phyloP scores from a whole-genome alignment of 441 rosid species.

The Gossypium gossypioides region DNA sequence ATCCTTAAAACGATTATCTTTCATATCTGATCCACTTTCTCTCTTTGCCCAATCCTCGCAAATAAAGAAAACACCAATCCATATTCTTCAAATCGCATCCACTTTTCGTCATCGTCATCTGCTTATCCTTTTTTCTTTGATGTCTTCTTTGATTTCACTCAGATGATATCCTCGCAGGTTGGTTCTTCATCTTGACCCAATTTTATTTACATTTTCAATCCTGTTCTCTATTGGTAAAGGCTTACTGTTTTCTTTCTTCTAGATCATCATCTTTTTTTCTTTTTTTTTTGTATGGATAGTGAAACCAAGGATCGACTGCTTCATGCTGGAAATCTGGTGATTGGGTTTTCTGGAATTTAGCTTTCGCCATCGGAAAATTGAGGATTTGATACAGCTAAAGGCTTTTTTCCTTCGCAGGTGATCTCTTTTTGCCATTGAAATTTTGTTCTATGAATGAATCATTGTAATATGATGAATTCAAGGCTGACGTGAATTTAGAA shows the following conservation, averaged over 20 bases:
- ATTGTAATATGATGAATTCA: neutral
- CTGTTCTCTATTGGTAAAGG: neutral
- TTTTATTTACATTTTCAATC: neutral
- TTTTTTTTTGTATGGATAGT: neutral
- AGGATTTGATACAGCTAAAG: neutral
- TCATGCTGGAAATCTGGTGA: neutral
- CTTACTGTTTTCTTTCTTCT: neutral
- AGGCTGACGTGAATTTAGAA: neutral
- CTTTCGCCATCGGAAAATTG: neutral
- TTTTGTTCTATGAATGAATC: neutral
- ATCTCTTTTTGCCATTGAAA: neutral
- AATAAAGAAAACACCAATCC: neutral
- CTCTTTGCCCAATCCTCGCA: neutral
- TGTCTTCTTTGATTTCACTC: neutral
- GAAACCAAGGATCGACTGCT: neutral
- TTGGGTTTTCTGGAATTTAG: neutral
- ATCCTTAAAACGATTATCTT: neutral
- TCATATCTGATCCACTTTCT: constrained; percentile 2
- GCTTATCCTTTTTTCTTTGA: neutral
- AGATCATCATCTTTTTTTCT: neutral
- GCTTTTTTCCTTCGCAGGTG: neutral
- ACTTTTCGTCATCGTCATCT: neutral
- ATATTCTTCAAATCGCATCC: neutral
- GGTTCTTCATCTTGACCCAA: neutral
- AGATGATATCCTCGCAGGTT: neutral